phyloP scores from a whole-genome alignment of 495 filamentous ascomycete genomes.

The Xylaria intraflava region DNA sequence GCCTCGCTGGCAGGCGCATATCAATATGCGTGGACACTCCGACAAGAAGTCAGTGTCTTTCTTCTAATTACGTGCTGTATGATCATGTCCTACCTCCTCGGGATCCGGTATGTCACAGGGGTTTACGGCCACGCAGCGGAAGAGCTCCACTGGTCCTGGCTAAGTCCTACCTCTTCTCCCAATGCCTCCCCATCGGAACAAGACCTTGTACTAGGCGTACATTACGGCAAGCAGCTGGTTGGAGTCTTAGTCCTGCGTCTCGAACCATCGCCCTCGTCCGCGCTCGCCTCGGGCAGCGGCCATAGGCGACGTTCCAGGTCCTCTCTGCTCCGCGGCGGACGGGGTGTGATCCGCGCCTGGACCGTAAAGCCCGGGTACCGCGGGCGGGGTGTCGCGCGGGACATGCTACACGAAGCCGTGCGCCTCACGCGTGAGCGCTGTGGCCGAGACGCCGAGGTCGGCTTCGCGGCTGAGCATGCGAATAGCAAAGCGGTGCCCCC shows the following conservation, averaged over 20 bases:
- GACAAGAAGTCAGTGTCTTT: slow-evolving; percentile 28
- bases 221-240: slow-evolving; percentile 34
- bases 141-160: slow-evolving; percentile 32
- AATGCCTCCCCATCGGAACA: slow-evolving; percentile 19
- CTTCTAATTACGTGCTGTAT: slow-evolving; percentile 30
- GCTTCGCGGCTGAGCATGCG: slow-evolving; percentile 63
- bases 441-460: slow-evolving; percentile 51
- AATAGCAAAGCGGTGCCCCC: slow-evolving; percentile 57
- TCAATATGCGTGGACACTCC: slow-evolving; percentile 27
- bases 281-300: slow-evolving; percentile 4
- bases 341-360: slow-evolving; percentile 64
- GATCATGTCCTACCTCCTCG: slow-evolving; percentile 34
- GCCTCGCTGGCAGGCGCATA: slow-evolving; percentile 26
- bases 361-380: slow-evolving; percentile 63
- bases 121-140: slow-evolving; percentile 37
- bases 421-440: slow-evolving; percentile 48
- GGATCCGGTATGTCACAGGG: slow-evolving; percentile 36
- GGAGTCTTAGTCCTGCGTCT: slow-evolving; percentile 39
- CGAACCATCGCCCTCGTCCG: slow-evolving; percentile 27
- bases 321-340: slow-evolving; percentile 34
- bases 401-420: slow-evolving; percentile 61
- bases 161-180: slow-evolving; percentile 12
- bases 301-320: slow-evolving; percentile 18
- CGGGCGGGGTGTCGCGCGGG: slow-evolving; percentile 58
- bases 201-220: slow-evolving; percentile 37